Conservation (phyloP, 257 asterid genomes). For the Scutellaria barbata region DNA sequence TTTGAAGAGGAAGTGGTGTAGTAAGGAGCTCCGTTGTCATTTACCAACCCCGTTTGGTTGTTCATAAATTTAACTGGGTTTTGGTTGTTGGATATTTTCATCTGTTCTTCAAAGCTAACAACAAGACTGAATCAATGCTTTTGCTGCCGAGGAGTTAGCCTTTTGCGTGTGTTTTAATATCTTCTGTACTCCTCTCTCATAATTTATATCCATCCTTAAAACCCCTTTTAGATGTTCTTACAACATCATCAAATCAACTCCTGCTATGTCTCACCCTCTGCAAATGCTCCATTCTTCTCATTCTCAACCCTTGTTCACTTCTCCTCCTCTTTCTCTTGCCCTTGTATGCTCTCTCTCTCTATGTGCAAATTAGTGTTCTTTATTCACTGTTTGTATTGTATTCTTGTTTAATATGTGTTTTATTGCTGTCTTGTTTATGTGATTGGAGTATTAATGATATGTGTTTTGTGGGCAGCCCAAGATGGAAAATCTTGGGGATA, state of each 20-base stretch:
- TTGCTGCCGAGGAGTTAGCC: slow-evolving; percentile 42
- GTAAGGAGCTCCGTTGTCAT: slow-evolving; percentile 65
- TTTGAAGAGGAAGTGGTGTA: slow-evolving; percentile 35
- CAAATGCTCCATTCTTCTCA: slow-evolving; percentile 47
- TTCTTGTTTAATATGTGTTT: not conserved
- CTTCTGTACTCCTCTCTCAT: slow-evolving; percentile 34
- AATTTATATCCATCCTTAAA: not conserved
- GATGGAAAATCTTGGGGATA: slow-evolving; percentile 73
- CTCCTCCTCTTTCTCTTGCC: slow-evolving; percentile 57
- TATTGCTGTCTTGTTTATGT: not conserved
- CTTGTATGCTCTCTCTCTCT: slow-evolving; percentile 47
- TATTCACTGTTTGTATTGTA: not conserved
- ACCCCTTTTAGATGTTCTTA: slow-evolving; percentile 30
- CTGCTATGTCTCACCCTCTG: slow-evolving; percentile 48
- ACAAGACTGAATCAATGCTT: slow-evolving; percentile 44
- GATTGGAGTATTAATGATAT: slow-evolving; percentile 1
- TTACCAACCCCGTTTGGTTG: slow-evolving; percentile 65
- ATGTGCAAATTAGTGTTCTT: not conserved
- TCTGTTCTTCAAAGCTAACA: slow-evolving; percentile 20
- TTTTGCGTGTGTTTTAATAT: slow-evolving; percentile 46
- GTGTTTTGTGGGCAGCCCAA: slow-evolving; percentile 57
- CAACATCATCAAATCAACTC: slow-evolving; percentile 43
- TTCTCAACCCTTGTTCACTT: slow-evolving; percentile 49
- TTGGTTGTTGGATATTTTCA: slow-evolving; percentile 64
- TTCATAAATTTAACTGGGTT: slow-evolving; percentile 59